phyloP scores from a whole-genome alignment of 225 moss, liverwort and hornwort genomes.

The Anthoceros angustus region DNA sequence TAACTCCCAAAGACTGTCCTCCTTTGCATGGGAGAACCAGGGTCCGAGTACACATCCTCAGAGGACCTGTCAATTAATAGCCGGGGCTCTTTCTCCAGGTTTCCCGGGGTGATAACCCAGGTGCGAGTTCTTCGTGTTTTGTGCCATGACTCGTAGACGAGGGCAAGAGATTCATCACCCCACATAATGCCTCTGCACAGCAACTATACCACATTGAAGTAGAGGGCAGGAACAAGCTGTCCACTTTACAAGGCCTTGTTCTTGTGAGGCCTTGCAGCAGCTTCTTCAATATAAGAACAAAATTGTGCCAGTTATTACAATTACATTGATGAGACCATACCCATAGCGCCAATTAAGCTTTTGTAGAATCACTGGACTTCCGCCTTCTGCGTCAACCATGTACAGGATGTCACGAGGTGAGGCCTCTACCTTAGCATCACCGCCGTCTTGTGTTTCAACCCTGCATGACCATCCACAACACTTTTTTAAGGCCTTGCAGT shows the following conservation, averaged over 20 bases:
- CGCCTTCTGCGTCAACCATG: conserved; percentile 63
- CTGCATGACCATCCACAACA: conserved; percentile 13
- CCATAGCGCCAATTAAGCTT: conserved; percentile 60
- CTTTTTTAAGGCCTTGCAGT: background rate
- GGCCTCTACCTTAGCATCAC: conserved; percentile 63
- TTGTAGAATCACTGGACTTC: conserved; percentile 42
- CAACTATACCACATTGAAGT: background rate
- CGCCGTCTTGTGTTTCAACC: conserved; percentile 96
- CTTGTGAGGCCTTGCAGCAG: background rate
- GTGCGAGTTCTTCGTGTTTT: conserved; percentile 70
- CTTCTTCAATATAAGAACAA: background rate
- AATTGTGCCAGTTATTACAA: background rate
- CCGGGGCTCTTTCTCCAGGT: conserved; percentile 33
- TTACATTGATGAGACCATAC: conserved; percentile 14
- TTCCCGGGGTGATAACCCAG: conserved; percentile 61
- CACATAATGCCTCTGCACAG: conserved; percentile 57
- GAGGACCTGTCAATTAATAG: conserved; percentile 70
- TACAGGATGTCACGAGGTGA: conserved; percentile 82
- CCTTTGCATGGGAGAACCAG: conserved; percentile 74
- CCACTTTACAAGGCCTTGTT: background rate
- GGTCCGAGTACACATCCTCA: conserved; percentile 90
- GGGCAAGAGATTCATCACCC: conserved; percentile 63
- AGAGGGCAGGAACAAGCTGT: background rate
- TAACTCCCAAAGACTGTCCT: conserved; percentile 50
- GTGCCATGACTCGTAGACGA: conserved; percentile 89